Evolutionary conservation across 2,329 filamentous ascomycete genomes (phyloP).

Genomic region (Rhinocladiella similis): DNA sequence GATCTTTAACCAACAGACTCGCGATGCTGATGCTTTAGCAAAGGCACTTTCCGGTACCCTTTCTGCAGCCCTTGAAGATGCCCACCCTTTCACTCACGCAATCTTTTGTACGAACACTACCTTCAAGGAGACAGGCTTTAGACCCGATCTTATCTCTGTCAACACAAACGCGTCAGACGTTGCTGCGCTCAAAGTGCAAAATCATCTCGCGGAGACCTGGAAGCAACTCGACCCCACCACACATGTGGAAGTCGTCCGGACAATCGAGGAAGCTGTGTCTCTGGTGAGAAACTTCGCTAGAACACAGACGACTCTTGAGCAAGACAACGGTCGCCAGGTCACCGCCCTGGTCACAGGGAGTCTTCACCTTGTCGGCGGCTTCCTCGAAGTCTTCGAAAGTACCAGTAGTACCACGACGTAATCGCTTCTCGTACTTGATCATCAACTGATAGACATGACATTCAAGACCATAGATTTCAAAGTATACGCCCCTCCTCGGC

Average conservation of each 20-base stretch:
- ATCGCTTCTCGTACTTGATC: neutral
- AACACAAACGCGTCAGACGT: conserved; percentile 62
- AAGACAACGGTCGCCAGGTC: conserved; percentile 45
- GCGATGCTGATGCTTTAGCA: conserved; percentile 69
- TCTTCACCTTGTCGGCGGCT: conserved; percentile 77
- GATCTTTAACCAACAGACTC: conserved; percentile 91
- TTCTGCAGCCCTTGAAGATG: conserved; percentile 38
- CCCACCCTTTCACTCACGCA: conserved; percentile 65
- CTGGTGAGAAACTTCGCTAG: conserved; percentile 51
- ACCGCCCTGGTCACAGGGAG: conserved; percentile 78
- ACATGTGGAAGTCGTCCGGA: conserved; percentile 59
- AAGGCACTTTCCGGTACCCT: conserved; percentile 62
- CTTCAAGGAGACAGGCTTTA: conserved; percentile 61
- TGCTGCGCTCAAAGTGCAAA: conserved; percentile 64
- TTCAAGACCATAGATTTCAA: neutral
- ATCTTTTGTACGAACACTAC: conserved; percentile 81
- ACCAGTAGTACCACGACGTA: neutral
- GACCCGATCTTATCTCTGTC: conserved; percentile 62
- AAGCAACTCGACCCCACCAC: conserved; percentile 52
- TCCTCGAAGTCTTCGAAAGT: conserved; percentile 70
- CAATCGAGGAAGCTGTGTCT: conserved; percentile 69
- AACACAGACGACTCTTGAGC: conserved; percentile 29
- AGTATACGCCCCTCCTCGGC: conserved; percentile 1
- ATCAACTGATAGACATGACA: conserved; percentile 5
- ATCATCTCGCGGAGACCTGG: conserved; percentile 64